These are phyloP conservation scores for Batkoa obscura DNA, from an alignment of 371 early-diverging fungal species.

Conservation along the genomic window DNA sequence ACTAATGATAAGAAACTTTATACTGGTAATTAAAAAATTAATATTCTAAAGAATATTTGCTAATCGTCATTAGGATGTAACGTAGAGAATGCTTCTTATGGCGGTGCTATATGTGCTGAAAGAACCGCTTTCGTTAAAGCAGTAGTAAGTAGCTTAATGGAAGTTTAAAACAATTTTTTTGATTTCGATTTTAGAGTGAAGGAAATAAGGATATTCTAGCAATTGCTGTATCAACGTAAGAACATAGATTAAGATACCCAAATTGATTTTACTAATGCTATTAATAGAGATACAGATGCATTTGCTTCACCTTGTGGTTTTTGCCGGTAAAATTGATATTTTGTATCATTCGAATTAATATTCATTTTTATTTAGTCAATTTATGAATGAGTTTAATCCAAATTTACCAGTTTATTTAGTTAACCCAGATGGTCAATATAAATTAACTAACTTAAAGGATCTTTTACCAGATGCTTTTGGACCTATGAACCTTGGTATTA, in stretches of 20 bases:
- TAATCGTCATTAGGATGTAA: constrained; percentile 39
- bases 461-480: constrained; percentile 6
- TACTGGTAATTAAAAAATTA: constrained; percentile 19
- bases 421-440: background rate
- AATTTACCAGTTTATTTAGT: constrained; percentile 3
- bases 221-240: constrained; percentile 8
- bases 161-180: background rate
- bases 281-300: constrained; percentile 4
- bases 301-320: constrained; percentile 6
- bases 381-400: constrained; percentile 7
- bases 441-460: background rate
- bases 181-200: constrained; percentile 2
- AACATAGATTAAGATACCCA: background rate
- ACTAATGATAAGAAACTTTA: constrained; percentile 36
- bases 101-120: constrained; percentile 64
- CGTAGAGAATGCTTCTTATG: constrained; percentile 57
- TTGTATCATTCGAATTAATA: background rate
- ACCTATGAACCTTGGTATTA: background rate
- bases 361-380: constrained; percentile 1
- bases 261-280: background rate
- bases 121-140: constrained; percentile 71
- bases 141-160: constrained; percentile 22
- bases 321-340: constrained; percentile 2
- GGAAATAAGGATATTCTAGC: constrained; percentile 5
- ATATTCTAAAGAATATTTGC: background rate